Evolutionary conservation across 139 green algal species (phyloP), one percentile per base, ranked within the genome.

Genomic region (Chlorella sp.): DNA sequence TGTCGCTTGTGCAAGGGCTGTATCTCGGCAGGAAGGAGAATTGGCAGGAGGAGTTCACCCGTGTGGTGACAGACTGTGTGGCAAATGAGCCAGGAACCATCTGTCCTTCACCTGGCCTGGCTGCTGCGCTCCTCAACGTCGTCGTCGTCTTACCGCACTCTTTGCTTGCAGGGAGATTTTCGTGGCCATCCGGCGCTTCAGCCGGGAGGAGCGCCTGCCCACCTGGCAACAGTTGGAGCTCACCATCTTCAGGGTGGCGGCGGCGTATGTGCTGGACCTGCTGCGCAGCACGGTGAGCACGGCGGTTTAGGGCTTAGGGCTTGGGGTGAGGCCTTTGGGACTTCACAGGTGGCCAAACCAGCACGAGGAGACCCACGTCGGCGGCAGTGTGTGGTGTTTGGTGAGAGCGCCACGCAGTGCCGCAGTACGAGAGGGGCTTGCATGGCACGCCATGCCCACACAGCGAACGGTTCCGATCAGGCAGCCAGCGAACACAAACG

Each of bases 241-340:
- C 70, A 74, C 90, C 70, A 85, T 94, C 71, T 78, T 88, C 75
- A 81, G 89, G 63, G 70, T 84, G 30, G 78, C 82, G n/a, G 85
- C 82, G 0, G 67, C 86, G 24, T 90, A 84, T 66, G 74, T 91
- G 69, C 31, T 89, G 33, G 86, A 92, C 62, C 76, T 88, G 35
- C 35, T 80, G 72, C 49, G 59, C 23, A 59, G 36, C 1, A 64
- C 67, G 73, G 73, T 77, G 29, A n/a, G 71, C n/a, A n/a, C n/a
- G n/a, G n/a, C n/a, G n/a, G n/a, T n/a, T n/a, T n/a, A n/a, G n/a
- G n/a, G n/a, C n/a, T n/a, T n/a, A n/a, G n/a, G n/a, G n/a, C n/a
- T n/a, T n/a, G n/a, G n/a, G n/a, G n/a, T n/a, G n/a, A n/a, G n/a
- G n/a, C n/a, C 36, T 23, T 27, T 22, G 5, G 27, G 20, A 27